Evolutionary conservation across 768 basidiomycete species (phyloP).

Genomic region (Cyathus striatus): DNA sequence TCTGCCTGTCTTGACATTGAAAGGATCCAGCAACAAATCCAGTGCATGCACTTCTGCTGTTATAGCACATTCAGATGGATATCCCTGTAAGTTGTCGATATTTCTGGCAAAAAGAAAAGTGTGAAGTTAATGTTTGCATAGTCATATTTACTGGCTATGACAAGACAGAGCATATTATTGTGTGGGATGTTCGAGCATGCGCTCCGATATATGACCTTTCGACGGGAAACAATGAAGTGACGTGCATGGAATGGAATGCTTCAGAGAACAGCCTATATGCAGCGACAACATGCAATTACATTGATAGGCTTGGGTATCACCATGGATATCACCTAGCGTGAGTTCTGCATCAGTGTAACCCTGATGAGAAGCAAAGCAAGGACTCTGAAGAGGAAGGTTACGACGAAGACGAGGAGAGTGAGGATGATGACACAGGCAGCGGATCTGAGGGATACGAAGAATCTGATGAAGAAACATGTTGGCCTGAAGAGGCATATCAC

Average conservation of each 20-base stretch:
- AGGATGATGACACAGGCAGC: constrained; percentile 15
- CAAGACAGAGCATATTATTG: constrained; percentile 24
- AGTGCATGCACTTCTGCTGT: constrained; percentile 14
- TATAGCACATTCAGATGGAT: constrained; percentile 29
- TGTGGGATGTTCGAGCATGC: constrained; percentile 36
- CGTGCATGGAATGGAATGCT: constrained; percentile 26
- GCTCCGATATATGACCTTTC: constrained; percentile 33
- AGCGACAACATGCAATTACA: constrained; percentile 24
- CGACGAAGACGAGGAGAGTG: constrained; percentile 7
- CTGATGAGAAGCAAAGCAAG: not conserved
- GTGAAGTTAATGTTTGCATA: too few species aligned
- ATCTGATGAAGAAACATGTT: constrained; percentile 15
- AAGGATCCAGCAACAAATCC: constrained; percentile 8
- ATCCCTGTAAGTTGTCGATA: constrained; percentile 22
- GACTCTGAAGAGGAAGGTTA: constrained; percentile 4
- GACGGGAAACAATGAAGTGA: constrained; percentile 38
- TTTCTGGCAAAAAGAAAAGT: not conserved
- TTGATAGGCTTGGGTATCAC: constrained; percentile 14
- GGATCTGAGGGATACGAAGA: constrained; percentile 12
- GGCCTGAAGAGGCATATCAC: constrained; percentile 20
- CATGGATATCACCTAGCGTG: constrained; percentile 12
- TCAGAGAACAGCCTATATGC: constrained; percentile 24
- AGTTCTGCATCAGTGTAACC: constrained; percentile 1
- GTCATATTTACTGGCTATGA: constrained; percentile 23
- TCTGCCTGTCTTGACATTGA: constrained; percentile 29